Percentiles rank a stretch among this genome's conserved stretches.
These are phyloP conservation scores for Canariomyces notabilis DNA, from an alignment of 2,329 filamentous ascomycete species.

Conservation along the genomic window DNA sequence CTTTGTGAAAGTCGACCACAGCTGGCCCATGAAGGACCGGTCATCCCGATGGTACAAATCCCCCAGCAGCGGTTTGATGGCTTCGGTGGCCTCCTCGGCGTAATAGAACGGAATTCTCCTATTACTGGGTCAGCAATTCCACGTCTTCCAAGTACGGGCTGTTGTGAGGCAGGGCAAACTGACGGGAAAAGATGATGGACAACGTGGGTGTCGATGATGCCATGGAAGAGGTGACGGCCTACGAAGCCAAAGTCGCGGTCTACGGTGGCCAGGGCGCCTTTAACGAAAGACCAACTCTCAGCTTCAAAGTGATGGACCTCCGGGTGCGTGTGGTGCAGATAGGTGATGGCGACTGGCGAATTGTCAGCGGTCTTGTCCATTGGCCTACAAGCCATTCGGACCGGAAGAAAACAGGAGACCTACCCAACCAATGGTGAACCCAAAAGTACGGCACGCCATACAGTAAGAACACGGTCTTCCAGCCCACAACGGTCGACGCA, in stretches of 20 bases:
- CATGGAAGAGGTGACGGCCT: constrained; percentile 60
- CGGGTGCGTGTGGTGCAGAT: constrained; percentile 67
- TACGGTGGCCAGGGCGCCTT: constrained; percentile 57
- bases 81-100: constrained; percentile 53
- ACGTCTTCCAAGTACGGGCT: not conserved
- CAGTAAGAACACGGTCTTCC: constrained; percentile 51
- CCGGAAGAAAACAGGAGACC: constrained; percentile 21
- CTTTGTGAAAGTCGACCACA: constrained; percentile 42
- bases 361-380: constrained; percentile 5
- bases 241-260: constrained; percentile 62
- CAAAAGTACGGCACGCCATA: constrained; percentile 70
- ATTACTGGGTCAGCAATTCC: constrained; percentile 1
- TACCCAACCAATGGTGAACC: constrained; percentile 99
- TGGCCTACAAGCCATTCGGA: no score
- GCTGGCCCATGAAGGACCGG: constrained; percentile 39
- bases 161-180: constrained; percentile 16
- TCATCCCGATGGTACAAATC: constrained; percentile 46
- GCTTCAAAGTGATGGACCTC: constrained; percentile 54
- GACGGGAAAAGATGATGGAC: constrained; percentile 58
- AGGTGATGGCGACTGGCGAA: constrained; percentile 61
- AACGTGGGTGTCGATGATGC: constrained; percentile 61
- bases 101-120: constrained; percentile 56
- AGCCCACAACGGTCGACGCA: constrained; percentile 48
- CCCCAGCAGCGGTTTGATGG: constrained; percentile 52
- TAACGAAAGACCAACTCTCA: constrained; percentile 56